Conservation (phyloP, 2,329 filamentous ascomycete genomes). For the Diplodia corticola region DNA sequence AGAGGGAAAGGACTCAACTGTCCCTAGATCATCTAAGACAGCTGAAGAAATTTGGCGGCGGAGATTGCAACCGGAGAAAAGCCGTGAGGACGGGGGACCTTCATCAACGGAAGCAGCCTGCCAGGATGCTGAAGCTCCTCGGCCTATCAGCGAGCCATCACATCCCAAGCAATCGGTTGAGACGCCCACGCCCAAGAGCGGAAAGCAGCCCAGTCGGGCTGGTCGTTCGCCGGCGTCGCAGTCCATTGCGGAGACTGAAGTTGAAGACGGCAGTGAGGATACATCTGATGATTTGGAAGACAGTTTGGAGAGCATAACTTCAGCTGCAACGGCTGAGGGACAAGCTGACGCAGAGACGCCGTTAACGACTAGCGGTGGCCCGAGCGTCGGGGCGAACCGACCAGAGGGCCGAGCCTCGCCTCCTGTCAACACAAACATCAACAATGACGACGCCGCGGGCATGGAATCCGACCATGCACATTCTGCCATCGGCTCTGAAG, state of each 20-base stretch:
- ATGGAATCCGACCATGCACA: constrained; percentile 4
- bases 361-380: not conserved
- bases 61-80: not conserved
- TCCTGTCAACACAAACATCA: constrained; percentile 17
- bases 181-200: not conserved
- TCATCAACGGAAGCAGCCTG: not conserved
- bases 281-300: not conserved
- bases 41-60: constrained; percentile 9
- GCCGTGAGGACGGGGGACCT: not conserved
- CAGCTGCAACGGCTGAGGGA: not conserved
- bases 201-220: not conserved
- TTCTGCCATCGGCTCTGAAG: not conserved
- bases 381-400: constrained; percentile 3
- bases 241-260: not conserved
- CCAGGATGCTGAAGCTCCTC: not conserved
- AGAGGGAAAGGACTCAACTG: not conserved
- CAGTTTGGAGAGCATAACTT: not conserved
- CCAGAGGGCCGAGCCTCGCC: not conserved
- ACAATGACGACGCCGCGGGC: constrained; percentile 10
- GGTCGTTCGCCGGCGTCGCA: not conserved
- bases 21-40: not conserved
- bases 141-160: not conserved
- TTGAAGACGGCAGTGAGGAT: not conserved
- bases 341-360: not conserved
- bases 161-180: not conserved